Conservation (phyloP, 1,139 yeast species). For the Chernovozyma sophiae-reginae region DNA sequence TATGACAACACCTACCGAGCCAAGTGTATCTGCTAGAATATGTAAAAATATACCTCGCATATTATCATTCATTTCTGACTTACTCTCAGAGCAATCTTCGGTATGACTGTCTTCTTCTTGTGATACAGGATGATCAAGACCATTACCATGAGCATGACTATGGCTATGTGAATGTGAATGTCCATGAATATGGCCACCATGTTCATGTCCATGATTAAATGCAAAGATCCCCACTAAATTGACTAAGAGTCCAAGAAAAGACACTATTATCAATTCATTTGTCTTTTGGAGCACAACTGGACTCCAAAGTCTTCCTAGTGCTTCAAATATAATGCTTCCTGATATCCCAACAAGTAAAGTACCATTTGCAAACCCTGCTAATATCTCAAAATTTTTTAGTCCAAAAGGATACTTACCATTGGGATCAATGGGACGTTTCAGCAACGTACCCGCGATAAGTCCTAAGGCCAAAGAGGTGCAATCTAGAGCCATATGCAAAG, state of each 20-base stretch:
- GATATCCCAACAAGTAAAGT: slow-evolving; percentile 83
- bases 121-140: slow-evolving; percentile 3
- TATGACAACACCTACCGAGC: slow-evolving; percentile 92
- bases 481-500: slow-evolving; percentile 93
- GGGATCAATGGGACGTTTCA: slow-evolving; percentile 46
- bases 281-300: slow-evolving; percentile 80
- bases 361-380: slow-evolving; percentile 95
- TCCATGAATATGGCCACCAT: slow-evolving; percentile 28
- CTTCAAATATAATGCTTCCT: slow-evolving; percentile 83
- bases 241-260: slow-evolving; percentile 78
- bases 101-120: slow-evolving; percentile 26
- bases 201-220: slow-evolving; percentile 71
- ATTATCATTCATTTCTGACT: slow-evolving; percentile 59
- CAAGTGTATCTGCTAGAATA: slow-evolving; percentile 90
- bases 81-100: slow-evolving; percentile 5
- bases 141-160: slow-evolving; percentile 21
- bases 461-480: slow-evolving; percentile 90
- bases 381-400: slow-evolving; percentile 74
- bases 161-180: slow-evolving; percentile 35
- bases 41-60: slow-evolving; percentile 94
- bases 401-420: slow-evolving; percentile 83
- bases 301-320: slow-evolving; percentile 69
- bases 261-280: slow-evolving; percentile 81
- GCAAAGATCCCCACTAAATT: slow-evolving; percentile 92
- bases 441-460: slow-evolving; percentile 70